A percentile compares a stretch with the other conserved stretches of the same genome.
Conservation (phyloP, 2,329 filamentous ascomycete genomes). For the Colletotrichum coccodes region DNA sequence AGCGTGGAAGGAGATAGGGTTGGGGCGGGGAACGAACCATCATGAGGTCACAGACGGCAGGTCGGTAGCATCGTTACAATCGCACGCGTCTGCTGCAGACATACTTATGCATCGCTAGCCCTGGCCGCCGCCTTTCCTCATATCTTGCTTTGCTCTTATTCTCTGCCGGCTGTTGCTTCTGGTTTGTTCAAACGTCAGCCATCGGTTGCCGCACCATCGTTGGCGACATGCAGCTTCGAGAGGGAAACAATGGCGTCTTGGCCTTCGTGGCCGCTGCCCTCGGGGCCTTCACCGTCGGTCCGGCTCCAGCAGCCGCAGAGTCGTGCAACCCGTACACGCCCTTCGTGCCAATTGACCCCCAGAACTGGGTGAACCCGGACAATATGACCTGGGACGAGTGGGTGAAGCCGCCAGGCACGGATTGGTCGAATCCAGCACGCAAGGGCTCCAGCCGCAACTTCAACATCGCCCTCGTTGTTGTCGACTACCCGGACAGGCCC, state of each 20-base stretch:
- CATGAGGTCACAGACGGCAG: constrained; percentile 23
- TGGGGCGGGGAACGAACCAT: constrained; percentile 15
- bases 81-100: background rate
- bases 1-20: constrained; percentile 1
- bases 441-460: constrained; percentile 61
- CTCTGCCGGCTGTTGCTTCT: constrained; percentile 6
- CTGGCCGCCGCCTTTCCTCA: background rate
- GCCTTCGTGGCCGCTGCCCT: constrained; percentile 20
- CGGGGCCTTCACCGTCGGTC: constrained; percentile 8
- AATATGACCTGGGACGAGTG: constrained; percentile 65
- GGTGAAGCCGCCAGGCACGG: constrained; percentile 55
- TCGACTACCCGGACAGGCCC: constrained; percentile 60
- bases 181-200: background rate
- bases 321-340: constrained; percentile 44
- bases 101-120: constrained; percentile 14
- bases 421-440: constrained; percentile 55
- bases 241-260: constrained; percentile 10
- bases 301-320: background rate
- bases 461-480: constrained; percentile 63
- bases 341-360: constrained; percentile 60
- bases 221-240: constrained; percentile 11
- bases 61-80: constrained; percentile 6
- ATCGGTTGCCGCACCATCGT: background rate
- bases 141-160: background rate
- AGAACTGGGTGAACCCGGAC: constrained; percentile 63